Percentiles rank a stretch among this genome's conserved stretches.
Conservation (phyloP, 2,329 filamentous ascomycete genomes). For the Microdochium paspali region DNA sequence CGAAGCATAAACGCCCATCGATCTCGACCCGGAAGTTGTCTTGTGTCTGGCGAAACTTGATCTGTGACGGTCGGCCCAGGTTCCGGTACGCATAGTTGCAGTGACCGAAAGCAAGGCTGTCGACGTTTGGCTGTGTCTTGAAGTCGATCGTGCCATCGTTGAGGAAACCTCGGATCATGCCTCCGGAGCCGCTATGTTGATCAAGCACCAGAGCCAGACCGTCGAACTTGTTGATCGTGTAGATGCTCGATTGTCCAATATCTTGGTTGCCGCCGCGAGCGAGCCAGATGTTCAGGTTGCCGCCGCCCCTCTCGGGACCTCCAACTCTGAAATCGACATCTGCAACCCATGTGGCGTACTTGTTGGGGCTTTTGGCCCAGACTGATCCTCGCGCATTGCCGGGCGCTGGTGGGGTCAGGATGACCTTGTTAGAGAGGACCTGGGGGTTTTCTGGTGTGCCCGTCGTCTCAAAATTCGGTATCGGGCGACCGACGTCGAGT, state of each 20-base stretch:
- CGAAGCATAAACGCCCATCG: conserved; percentile 75
- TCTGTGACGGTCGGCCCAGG: conserved; percentile 69
- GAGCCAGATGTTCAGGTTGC: conserved; percentile 93
- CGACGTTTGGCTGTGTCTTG: conserved; percentile 64
- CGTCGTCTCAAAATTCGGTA: conserved; percentile 46
- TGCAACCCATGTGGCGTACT: conserved; percentile 64
- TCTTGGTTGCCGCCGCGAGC: conserved; percentile 56
- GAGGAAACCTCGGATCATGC: conserved; percentile 82
- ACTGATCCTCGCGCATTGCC: conserved; percentile 77
- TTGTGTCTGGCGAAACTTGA: conserved; percentile 61
- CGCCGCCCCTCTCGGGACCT: conserved; percentile 75
- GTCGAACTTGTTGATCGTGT: conserved; percentile 77
- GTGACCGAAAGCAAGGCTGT: conserved; percentile 84
- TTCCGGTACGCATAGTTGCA: conserved; percentile 90
- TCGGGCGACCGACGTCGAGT: conserved; percentile 38
- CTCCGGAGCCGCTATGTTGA: conserved; percentile 65
- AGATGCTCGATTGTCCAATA: conserved; percentile 68
- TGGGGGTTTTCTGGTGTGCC: conserved; percentile 48
- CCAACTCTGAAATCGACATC: conserved; percentile 83
- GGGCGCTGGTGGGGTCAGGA: conserved; percentile 81
- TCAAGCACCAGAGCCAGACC: conserved; percentile 85
- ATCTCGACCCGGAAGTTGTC: conserved; percentile 67
- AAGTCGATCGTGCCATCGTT: conserved; percentile 85
- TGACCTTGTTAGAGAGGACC: conserved; percentile 77
- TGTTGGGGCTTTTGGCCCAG: conserved; percentile 61